Evolutionary conservation across 1,284 basidiomycete species (phyloP).

Genomic region (Leccinum solheimii): DNA sequence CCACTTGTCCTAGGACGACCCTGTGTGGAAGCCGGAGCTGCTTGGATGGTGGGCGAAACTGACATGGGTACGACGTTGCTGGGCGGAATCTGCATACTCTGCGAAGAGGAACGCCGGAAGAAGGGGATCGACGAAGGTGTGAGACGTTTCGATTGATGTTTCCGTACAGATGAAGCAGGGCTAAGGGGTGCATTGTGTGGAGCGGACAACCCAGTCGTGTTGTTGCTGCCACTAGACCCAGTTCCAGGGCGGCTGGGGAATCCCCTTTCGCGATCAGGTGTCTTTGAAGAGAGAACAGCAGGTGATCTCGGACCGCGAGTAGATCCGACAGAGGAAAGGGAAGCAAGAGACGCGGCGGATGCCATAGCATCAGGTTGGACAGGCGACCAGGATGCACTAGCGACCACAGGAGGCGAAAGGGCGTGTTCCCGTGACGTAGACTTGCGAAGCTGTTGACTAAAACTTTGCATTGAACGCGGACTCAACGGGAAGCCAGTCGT

Average conservation of each 20-base stretch:
- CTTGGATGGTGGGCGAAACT: conserved; percentile 56
- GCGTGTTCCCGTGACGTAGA: conserved; percentile 65
- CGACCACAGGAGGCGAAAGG: conserved; percentile 42
- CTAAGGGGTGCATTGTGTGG: conserved; percentile 61
- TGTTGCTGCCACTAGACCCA: conserved; percentile 70
- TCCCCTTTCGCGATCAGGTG: conserved; percentile 54
- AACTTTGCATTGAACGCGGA: conserved; percentile 59
- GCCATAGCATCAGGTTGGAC: conserved; percentile 71
- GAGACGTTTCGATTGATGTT: conserved; percentile 72
- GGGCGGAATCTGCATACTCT: conserved; percentile 71
- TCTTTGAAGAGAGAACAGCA: conserved; percentile 40
- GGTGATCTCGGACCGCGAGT: conserved; percentile 47
- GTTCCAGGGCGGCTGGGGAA: conserved; percentile 65
- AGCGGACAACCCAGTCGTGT: conserved; percentile 52
- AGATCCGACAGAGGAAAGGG: conserved; percentile 71
- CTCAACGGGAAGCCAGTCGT: conserved; percentile 56
- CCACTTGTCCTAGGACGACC: conserved; percentile 41
- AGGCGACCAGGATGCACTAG: conserved; percentile 61
- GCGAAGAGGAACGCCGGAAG: conserved; percentile 90
- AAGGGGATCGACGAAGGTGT: conserved; percentile 96
- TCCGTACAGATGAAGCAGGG: conserved; percentile 64
- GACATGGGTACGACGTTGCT: conserved; percentile 38
- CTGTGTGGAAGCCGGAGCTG: conserved; percentile 43
- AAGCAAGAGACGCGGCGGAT: conserved; percentile 71
- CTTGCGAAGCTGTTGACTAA: conserved; percentile 63